Conservation (phyloP, 2,329 filamentous ascomycete species). For the Colletotrichum sp. region DNA sequence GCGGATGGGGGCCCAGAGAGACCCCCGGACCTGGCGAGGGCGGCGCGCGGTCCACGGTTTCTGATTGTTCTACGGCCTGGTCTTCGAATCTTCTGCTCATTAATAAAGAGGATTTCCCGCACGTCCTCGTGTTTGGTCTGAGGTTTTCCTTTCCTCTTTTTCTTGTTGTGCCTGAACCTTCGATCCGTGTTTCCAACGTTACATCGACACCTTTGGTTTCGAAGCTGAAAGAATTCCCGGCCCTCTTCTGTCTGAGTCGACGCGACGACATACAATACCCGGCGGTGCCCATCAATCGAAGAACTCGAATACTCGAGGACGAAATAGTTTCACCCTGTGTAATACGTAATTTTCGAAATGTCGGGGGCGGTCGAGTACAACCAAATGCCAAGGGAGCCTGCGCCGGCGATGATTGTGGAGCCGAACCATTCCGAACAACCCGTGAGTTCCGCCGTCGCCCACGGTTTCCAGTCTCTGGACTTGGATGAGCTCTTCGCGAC, state of each 20-base stretch:
- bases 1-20: background rate
- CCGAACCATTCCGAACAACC: constrained; percentile 37
- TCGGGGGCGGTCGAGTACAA: constrained; percentile 9
- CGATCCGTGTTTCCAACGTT: background rate
- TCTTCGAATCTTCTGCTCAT: background rate
- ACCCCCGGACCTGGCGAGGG: background rate
- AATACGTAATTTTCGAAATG: constrained; percentile 7
- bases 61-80: background rate
- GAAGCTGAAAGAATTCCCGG: background rate
- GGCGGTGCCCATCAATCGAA: background rate
- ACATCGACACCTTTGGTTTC: background rate
- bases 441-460: constrained; percentile 28
- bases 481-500: background rate
- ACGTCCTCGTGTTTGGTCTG: background rate
- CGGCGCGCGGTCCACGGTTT: background rate
- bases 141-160: background rate
- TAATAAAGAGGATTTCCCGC: constrained; percentile 1
- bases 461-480: background rate
- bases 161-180: background rate
- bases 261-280: background rate
- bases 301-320: background rate
- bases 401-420: constrained; percentile 30
- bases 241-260: background rate
- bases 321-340: background rate
- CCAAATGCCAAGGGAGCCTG: constrained; percentile 38